Evolutionary conservation across 495 filamentous ascomycete species (phyloP).

Genomic region (Aspergillus kassunensis): DNA sequence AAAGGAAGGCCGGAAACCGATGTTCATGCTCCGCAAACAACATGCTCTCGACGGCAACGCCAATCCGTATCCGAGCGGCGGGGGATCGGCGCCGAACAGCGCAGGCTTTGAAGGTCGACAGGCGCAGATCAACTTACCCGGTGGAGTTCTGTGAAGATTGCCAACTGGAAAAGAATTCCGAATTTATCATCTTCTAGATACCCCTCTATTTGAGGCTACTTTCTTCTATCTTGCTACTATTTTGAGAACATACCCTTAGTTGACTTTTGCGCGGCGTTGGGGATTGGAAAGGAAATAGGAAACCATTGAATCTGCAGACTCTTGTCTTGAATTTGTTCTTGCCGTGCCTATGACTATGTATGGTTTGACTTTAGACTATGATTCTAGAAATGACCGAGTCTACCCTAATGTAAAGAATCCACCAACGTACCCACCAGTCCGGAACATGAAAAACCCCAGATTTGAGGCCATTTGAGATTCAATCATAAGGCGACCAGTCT

Average conservation of each 20-base stretch:
- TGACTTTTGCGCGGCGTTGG: background rate
- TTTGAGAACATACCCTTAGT: constrained; percentile 1
- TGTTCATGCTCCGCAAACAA: constrained; percentile 92
- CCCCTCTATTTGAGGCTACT: background rate
- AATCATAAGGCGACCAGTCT: no score
- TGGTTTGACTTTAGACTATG: no score
- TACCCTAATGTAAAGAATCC: no score
- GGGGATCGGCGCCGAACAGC: constrained; percentile 37
- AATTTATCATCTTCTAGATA: background rate
- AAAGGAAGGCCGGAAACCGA: constrained; percentile 93
- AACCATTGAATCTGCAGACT: background rate
- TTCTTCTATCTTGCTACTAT: background rate
- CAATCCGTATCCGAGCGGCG: constrained; percentile 18
- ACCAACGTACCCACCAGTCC: no score
- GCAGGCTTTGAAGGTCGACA: constrained; percentile 40
- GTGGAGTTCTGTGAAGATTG: constrained; percentile 38
- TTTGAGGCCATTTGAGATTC: no score
- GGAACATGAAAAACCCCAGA: no score
- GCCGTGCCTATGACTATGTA: no score
- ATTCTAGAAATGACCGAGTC: no score
- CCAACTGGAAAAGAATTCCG: background rate
- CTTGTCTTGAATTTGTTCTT: background rate
- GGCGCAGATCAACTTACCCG: constrained; percentile 42
- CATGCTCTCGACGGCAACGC: constrained; percentile 25
- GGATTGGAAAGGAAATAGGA: background rate